phyloP scores from a whole-genome alignment of 306 rosid genomes.

The Quercus gilva region DNA sequence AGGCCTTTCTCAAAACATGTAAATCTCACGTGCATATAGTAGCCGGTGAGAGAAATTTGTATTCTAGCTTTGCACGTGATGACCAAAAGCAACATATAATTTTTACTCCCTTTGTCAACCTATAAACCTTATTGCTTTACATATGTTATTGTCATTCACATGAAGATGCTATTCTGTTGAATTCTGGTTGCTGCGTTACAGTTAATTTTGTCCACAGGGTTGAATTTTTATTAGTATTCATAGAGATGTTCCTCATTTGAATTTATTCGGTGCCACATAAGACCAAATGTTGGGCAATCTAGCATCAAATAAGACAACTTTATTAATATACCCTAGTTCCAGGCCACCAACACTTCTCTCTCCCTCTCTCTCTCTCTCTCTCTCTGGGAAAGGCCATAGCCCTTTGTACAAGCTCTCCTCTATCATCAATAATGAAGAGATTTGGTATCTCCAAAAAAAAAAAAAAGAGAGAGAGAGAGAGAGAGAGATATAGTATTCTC shows the following conservation, averaged over 20 bases:
- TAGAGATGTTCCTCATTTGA: neutral
- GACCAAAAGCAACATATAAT: neutral
- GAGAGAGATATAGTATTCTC: too few relatives aligned
- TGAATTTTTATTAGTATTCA: neutral
- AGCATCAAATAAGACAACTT: neutral
- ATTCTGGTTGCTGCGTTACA: neutral
- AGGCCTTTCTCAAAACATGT: too few relatives aligned
- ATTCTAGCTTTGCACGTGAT: neutral
- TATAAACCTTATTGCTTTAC: neutral
- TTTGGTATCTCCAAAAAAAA: neutral
- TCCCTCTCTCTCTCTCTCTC: too few relatives aligned
- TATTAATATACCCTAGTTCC: neutral
- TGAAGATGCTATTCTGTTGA: neutral
- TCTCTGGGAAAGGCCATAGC: too few relatives aligned
- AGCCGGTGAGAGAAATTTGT: neutral
- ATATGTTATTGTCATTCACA: neutral
- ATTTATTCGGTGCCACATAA: neutral
- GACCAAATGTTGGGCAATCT: neutral
- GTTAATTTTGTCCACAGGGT: neutral
- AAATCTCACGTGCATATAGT: too few relatives aligned
- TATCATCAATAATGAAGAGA: too few relatives aligned
- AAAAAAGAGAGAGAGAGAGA: too few relatives aligned
- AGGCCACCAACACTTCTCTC: neutral
- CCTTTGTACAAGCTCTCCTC: neutral
- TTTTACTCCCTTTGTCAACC: too few relatives aligned